phyloP scores from a whole-genome alignment of 148 eudicot genomes.

The Beta vulgaris region DNA sequence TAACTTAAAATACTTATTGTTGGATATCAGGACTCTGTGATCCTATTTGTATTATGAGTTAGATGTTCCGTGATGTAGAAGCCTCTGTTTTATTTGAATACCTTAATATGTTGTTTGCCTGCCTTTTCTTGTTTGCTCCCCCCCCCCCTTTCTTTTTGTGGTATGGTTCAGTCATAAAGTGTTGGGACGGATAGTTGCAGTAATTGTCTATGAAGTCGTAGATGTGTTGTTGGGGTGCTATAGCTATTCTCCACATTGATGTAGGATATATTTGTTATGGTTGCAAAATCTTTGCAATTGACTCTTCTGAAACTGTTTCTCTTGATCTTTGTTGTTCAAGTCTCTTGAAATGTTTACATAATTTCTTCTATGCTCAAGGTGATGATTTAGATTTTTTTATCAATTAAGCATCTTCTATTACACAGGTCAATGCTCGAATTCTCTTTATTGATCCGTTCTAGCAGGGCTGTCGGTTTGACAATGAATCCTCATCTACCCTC shows the following conservation, averaged over 20 bases:
- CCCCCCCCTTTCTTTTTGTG: too few species aligned
- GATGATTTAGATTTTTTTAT: background rate
- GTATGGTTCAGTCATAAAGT: too few species aligned
- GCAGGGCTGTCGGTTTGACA: slow-evolving; percentile 91
- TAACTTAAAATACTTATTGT: too few species aligned
- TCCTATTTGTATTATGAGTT: too few species aligned
- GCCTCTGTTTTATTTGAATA: too few species aligned
- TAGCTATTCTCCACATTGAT: background rate
- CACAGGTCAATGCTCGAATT: slow-evolving; percentile 85
- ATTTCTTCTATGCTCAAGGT: slow-evolving; percentile 1
- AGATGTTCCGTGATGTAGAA: too few species aligned
- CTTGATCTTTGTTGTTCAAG: background rate
- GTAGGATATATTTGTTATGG: background rate
- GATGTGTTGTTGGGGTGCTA: background rate
- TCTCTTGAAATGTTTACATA: background rate
- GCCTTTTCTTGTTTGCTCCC: too few species aligned
- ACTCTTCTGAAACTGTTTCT: background rate
- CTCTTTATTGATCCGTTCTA: slow-evolving; percentile 89
- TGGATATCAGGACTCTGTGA: too few species aligned
- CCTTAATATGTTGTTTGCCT: too few species aligned
- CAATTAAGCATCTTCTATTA: background rate
- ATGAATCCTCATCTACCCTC: slow-evolving; percentile 76
- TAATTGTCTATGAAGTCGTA: background rate
- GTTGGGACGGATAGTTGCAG: too few species aligned
- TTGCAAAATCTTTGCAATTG: background rate